Percentiles rank a stretch among this genome's conserved stretches.
phyloP scores from a whole-genome alignment of 208 protist genomes.

The Leptomonas pyrrhocoris region DNA sequence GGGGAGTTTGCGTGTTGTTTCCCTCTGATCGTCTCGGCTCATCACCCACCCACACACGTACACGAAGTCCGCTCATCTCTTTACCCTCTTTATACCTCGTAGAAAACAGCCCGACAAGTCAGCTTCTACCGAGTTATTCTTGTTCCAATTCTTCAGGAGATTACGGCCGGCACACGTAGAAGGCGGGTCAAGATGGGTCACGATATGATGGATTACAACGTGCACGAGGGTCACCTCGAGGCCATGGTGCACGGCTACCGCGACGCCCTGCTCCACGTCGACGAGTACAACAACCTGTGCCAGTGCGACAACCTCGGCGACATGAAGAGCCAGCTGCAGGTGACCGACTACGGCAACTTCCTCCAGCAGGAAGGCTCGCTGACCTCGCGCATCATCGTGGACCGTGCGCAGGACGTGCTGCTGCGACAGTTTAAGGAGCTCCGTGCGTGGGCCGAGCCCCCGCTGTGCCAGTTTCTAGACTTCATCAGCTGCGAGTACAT shows the following conservation, averaged over 20 bases:
- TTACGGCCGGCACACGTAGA: no score
- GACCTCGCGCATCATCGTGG: constrained; percentile 89
- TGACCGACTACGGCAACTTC: constrained; percentile 98
- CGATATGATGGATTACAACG: constrained; percentile 83
- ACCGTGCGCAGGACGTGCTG: constrained; percentile 94
- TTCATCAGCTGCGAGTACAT: constrained; percentile 99
- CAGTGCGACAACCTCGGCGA: constrained; percentile 99
- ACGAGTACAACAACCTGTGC: constrained; percentile 97
- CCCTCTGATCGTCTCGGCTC: no score
- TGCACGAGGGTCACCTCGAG: constrained; percentile 89
- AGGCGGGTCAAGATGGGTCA: constrained; percentile 58
- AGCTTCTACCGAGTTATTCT: neutral
- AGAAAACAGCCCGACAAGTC: neutral
- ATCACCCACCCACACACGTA: no score
- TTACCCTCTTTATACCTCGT: neutral
- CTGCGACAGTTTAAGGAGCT: constrained; percentile 97
- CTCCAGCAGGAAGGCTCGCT: constrained; percentile 95
- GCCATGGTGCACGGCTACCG: constrained; percentile 91
- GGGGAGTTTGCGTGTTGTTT: neutral
- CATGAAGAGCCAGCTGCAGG: constrained; percentile 97
- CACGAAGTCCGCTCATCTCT: no score
- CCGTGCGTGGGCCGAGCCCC: constrained; percentile 92
- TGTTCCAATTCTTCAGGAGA: no score
- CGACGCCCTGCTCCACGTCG: constrained; percentile 90
- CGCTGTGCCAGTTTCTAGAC: constrained; percentile 97